Base-by-base conservation (phyloP, 2,329 filamentous ascomycete genomes). In the Alternaria arbusti region DNA sequence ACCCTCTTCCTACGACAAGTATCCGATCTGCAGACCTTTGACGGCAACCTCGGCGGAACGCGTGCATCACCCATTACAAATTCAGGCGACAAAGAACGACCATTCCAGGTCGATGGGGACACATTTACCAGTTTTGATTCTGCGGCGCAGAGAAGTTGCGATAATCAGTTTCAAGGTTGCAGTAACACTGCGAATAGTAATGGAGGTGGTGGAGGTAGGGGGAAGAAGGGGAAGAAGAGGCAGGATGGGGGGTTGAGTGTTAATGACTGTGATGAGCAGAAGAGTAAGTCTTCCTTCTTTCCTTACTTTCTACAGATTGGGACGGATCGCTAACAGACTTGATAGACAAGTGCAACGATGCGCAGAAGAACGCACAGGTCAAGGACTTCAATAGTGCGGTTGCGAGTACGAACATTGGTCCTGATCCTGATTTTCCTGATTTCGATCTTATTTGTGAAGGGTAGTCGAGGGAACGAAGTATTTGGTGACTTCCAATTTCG, bases 121-220 rank as follows among this genome's bases (percentile, higher is more conserved):
- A 77, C 73, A 8, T 91, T 91, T 74, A 83, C 85, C 22, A 85
- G 85, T 72, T 81, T 86, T 69, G 78, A 77, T 6, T 83, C 83
- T 1, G 89, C 89, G 17, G 81, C 84, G 40, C 85, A 89, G 79
- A 83, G 89, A 50, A 86, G 87, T 25, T 91, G 89, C 72, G 85
- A 88, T 65, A 85, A 88, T 51, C 87, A 91, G 81, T 86, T 88
- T 77, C 88, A 89, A 73, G 78, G 76, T 8, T 91, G 89, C 74
- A 80, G 84, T 30, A 12, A 66, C 30, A 49, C 54, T 54, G 77
- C 77, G 45, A 80, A 89, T 67, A 84, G 26, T 8, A 61, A 50
- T 45, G 61, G 57, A 23, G 46, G 61, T 8, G 17, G 23, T 36
- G 57, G 49, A 25, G 36, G n/a, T 15, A 40, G 36, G 6, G 51